Conservation (phyloP, 116 monocot genomes). For the Trichopus zeylanicus region DNA sequence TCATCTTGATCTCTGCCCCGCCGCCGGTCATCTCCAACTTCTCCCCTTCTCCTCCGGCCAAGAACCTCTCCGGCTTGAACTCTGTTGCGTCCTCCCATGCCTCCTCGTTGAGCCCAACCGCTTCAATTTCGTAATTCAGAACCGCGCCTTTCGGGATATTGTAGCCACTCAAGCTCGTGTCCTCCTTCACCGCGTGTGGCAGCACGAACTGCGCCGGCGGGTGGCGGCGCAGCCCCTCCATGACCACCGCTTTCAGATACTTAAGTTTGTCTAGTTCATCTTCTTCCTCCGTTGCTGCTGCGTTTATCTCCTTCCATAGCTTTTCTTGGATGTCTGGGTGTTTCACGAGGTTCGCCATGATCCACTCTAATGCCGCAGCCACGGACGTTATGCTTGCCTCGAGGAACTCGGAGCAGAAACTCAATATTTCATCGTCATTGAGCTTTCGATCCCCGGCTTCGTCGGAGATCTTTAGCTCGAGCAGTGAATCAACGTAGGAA, state of each 20-base stretch:
- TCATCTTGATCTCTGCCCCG: conserved; percentile 22
- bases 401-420: conserved; percentile 31
- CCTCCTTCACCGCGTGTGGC: conserved; percentile 13
- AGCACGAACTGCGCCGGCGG: conserved; percentile 20
- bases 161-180: neutral
- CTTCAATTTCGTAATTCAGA: conserved; percentile 2
- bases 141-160: conserved; percentile 7
- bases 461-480: conserved; percentile 12
- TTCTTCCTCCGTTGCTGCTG: neutral
- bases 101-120: conserved; percentile 10
- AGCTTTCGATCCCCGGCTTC: conserved; percentile 11
- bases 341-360: conserved; percentile 30
- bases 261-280: conserved; percentile 11
- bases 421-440: conserved; percentile 18
- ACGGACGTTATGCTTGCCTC: conserved; percentile 16
- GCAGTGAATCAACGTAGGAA: conserved; percentile 29
- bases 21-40: conserved; percentile 6
- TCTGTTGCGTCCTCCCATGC: conserved; percentile 16
- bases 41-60: conserved; percentile 9
- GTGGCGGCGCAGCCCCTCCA: conserved; percentile 24
- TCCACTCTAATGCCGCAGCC: conserved; percentile 17
- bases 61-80: conserved; percentile 27
- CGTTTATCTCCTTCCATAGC: conserved; percentile 12
- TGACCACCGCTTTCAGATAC: conserved; percentile 25
- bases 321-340: conserved; percentile 13